These are phyloP conservation scores for Ascochyta pisi DNA, from an alignment of 2,329 filamentous ascomycete genomes.

Conservation along the genomic window DNA sequence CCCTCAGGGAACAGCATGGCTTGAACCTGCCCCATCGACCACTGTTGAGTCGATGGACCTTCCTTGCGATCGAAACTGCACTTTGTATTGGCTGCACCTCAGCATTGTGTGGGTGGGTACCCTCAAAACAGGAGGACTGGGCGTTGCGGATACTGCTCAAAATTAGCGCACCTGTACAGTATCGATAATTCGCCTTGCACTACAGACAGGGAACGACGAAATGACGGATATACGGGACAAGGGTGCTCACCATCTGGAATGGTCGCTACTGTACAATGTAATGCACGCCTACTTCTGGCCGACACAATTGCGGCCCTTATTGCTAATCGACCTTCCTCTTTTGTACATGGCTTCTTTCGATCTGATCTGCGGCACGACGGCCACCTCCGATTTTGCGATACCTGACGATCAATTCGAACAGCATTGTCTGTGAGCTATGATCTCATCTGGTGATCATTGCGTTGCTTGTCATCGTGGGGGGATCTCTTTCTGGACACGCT, in stretches of 20 bases:
- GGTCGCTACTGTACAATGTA: slow-evolving; percentile 21
- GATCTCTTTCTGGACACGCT: neutral
- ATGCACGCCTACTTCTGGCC: slow-evolving; percentile 20
- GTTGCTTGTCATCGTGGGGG: neutral
- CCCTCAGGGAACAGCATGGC: neutral
- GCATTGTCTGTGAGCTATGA: slow-evolving; percentile 8
- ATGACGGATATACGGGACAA: slow-evolving; percentile 24
- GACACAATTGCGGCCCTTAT: slow-evolving; percentile 17
- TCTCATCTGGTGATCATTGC: slow-evolving; percentile 4
- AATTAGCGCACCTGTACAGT: slow-evolving; percentile 30
- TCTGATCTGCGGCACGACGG: slow-evolving; percentile 18
- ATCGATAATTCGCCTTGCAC: slow-evolving; percentile 25
- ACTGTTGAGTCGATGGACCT: neutral
- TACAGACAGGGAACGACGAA: slow-evolving; percentile 26
- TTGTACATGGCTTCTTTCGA: slow-evolving; percentile 13
- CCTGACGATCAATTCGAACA: slow-evolving; percentile 7
- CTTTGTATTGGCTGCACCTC: neutral
- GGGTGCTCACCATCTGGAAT: slow-evolving; percentile 25
- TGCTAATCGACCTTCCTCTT: slow-evolving; percentile 28
- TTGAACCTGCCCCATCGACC: neutral
- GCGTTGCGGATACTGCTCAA: slow-evolving; percentile 1
- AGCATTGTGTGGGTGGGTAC: slow-evolving; percentile 1
- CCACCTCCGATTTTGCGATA: slow-evolving; percentile 15
- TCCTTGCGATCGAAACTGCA: neutral
- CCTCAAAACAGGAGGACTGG: slow-evolving; percentile 3